Evolutionary conservation across 2,329 filamentous ascomycete genomes (phyloP), one percentile per base, ranked within the genome.

Genomic region (Coccinonectria pachysandricola): DNA sequence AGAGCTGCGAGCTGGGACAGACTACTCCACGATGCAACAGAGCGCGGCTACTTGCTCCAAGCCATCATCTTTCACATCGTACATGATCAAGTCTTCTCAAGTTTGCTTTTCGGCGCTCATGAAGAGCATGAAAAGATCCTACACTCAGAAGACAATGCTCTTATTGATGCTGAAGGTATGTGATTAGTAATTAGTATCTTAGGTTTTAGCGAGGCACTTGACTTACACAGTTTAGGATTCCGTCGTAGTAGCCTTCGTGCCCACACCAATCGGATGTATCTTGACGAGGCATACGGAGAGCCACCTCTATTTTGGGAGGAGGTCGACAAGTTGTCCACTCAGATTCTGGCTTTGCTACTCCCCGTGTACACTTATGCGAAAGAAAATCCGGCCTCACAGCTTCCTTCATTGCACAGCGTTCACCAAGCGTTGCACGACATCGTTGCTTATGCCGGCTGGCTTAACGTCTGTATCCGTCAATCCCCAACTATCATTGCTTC

Each of bases 381-480:
- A 11, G 28, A 42, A 9, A 28, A 33, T 19, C 10, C 17, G 10
- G 10, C 21, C n/a, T n/a, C n/a, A n/a, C n/a, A n/a, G n/a, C n/a
- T n/a, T n/a, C n/a, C n/a, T n/a, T n/a, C n/a, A n/a, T n/a, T n/a
- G n/a, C n/a, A n/a, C n/a, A n/a, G n/a, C n/a, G n/a, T n/a, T n/a
- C n/a, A n/a, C n/a, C n/a, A n/a, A n/a, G n/a, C n/a, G n/a, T n/a
- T n/a, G n/a, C n/a, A n/a, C n/a, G n/a, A n/a, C n/a, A n/a, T n/a
- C n/a, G n/a, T n/a, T n/a, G n/a, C n/a, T n/a, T n/a, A 52, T 24
- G 47, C 52, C 1, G 49, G 40, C 3, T 54, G 49, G 48, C 23
- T 54, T 15, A 43, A 39, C n/a, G 31, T 54, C 6, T 39, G 38
- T 5, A 41, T 41, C 11, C 45, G 45, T 3, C 26, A 42, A 6